Evolutionary conservation across 2,329 filamentous ascomycete genomes (phyloP), one percentile per base, ranked within the genome.

Genomic region (Neoscytalidium dimidiatum): DNA sequence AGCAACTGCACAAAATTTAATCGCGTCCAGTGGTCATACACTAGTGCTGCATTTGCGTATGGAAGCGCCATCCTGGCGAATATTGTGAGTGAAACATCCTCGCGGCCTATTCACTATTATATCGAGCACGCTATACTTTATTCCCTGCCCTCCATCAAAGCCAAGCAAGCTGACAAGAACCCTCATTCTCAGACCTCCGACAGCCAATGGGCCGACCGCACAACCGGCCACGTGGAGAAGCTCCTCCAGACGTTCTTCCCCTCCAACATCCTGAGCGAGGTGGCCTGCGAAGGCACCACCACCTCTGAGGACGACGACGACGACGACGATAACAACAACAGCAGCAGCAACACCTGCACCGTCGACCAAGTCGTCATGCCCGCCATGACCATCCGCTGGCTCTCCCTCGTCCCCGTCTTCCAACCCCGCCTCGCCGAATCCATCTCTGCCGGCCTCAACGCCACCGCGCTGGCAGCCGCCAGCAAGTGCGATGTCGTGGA

Each of bases 361-460:
- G 83, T 83, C 68, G 90, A 93, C 75, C 89, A 92, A 78, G 84
- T 85, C 71, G 87, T 84, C 56, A 93, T 92, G 86, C 93, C 93
- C 78, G 90, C 88, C 9, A 92, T 92, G 75, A 81, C 92, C 28
- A 78, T 86, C 29, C 88, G 90, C 51, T 93, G 89, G 86, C 73
- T 84, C 65, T 75, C 76, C 17, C 82, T 82, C 67, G 76, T 80
- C 6, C 76, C 79, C 2, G 68, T 79, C 29, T 66, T 83, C 57
- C 79, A 79, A 17, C 81, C 82, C 3, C 79, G 75, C 62, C 79
- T 80, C 29, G 73, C 71, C 44, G 69, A 74, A 26, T 71, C 71
- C 14, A 76, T 82, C 49, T 72, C 69, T 56, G 76, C 75, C 13
- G 74, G 78, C 52, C 72, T 83, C 29, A 72, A 70, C 21, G 72